phyloP scores from a whole-genome alignment of 805 yeast species.

The Candida nanaspora region DNA sequence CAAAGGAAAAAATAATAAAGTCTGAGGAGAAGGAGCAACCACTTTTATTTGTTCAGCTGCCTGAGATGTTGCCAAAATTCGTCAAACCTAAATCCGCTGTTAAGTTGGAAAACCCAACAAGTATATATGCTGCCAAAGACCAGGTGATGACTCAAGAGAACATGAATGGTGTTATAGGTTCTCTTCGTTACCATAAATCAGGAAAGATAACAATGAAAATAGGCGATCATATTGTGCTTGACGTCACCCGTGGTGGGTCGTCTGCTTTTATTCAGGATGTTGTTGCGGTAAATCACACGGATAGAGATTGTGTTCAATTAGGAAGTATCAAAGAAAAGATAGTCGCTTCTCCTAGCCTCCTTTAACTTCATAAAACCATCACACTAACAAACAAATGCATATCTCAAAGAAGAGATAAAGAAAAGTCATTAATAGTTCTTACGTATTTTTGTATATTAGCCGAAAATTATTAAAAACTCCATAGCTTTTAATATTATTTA shows the following conservation, averaged over 20 bases:
- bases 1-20: constrained; percentile 1
- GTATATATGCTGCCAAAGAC: constrained; percentile 1
- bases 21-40: constrained; percentile 1
- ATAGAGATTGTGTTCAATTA: constrained; percentile 36
- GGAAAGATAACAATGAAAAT: constrained; percentile 73
- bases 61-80: constrained; percentile 20
- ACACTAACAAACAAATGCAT: background rate
- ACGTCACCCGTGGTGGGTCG: constrained; percentile 65
- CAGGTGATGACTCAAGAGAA: background rate
- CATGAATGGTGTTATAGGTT: constrained; percentile 60
- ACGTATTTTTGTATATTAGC: background rate
- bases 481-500: no score
- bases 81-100: constrained; percentile 4
- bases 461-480: background rate
- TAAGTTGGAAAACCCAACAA: constrained; percentile 4
- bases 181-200: constrained; percentile 69
- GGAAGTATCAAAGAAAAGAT: constrained; percentile 53
- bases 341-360: constrained; percentile 46
- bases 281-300: constrained; percentile 33
- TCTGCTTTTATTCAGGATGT: constrained; percentile 69
- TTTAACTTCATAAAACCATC: constrained; percentile 7
- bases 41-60: constrained; percentile 23
- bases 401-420: no score
- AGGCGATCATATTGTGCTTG: constrained; percentile 58
- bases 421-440: background rate